Conservation (phyloP, 176 grass and related monocot genomes). For the Musa itinerans region DNA sequence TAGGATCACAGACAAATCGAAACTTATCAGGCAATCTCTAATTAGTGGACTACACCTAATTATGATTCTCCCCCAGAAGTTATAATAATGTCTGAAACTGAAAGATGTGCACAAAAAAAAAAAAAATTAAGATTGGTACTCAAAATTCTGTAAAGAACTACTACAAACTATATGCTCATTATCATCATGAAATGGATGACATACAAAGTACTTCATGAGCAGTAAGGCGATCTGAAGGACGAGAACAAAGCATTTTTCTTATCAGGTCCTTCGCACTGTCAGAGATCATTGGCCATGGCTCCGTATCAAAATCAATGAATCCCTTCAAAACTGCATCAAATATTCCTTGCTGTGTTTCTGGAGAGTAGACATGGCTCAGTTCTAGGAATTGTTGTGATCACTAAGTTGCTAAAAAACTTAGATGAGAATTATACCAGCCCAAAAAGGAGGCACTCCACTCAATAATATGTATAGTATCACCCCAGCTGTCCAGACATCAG, state of each 20-base stretch:
- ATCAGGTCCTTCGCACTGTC: conserved; percentile 60
- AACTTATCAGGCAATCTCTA: too few species aligned
- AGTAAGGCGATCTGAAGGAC: conserved; percentile 32
- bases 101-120: too few species aligned
- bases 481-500: conserved; percentile 62
- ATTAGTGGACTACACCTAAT: too few species aligned
- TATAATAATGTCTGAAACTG: too few species aligned
- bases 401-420: neutral
- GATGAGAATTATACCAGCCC: conserved; percentile 29
- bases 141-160: too few species aligned
- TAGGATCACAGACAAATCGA: too few species aligned
- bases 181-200: neutral
- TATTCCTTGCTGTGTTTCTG: conserved; percentile 72
- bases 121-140: too few species aligned
- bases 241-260: conserved; percentile 41
- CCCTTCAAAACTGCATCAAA: conserved; percentile 58
- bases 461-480: conserved; percentile 72
- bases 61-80: too few species aligned
- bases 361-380: neutral
- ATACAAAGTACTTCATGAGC: conserved; percentile 60
- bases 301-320: conserved; percentile 47
- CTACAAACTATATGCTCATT: neutral
- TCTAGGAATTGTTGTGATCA: neutral
- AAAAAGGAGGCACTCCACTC: conserved; percentile 64
- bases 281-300: conserved; percentile 56